Percentiles rank a stretch among this genome's conserved stretches.
Conservation (phyloP, 306 rosid genomes). For the Cercis canadensis region DNA sequence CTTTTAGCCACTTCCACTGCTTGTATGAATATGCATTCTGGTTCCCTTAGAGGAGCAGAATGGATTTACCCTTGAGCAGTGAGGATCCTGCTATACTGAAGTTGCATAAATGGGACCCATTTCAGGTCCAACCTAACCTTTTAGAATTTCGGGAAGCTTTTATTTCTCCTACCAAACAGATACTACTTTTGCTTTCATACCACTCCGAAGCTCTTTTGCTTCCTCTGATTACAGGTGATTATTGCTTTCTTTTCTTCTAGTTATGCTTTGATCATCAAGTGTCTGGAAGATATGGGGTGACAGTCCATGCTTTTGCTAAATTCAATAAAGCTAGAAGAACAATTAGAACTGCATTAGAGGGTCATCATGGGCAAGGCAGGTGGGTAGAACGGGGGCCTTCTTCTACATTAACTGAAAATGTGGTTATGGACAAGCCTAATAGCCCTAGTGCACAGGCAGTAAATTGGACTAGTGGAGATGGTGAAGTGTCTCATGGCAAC, state of each 20-base stretch:
- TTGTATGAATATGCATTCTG: constrained; percentile 32
- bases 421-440: constrained; percentile 48
- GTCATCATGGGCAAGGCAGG: constrained; percentile 65
- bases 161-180: no score
- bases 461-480: constrained; percentile 46
- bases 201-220: no score
- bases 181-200: no score
- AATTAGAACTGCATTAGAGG: constrained; percentile 42
- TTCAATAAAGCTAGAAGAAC: constrained; percentile 36
- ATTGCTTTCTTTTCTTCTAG: not conserved
- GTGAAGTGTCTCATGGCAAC: constrained; percentile 37
- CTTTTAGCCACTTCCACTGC: no score
- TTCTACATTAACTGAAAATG: constrained; percentile 45
- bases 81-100: constrained; percentile 75
- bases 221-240: constrained; percentile 73
- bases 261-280: constrained; percentile 38
- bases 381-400: constrained; percentile 91
- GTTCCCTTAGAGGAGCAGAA: constrained; percentile 48
- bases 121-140: no score
- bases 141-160: no score
- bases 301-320: constrained; percentile 77
- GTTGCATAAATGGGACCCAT: no score
- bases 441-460: constrained; percentile 39
- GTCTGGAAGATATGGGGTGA: constrained; percentile 78
- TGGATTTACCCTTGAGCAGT: constrained; percentile 56